These are phyloP conservation scores for Postia placenta DNA, from an alignment of 768 basidiomycete genomes.

Conservation along the genomic window DNA sequence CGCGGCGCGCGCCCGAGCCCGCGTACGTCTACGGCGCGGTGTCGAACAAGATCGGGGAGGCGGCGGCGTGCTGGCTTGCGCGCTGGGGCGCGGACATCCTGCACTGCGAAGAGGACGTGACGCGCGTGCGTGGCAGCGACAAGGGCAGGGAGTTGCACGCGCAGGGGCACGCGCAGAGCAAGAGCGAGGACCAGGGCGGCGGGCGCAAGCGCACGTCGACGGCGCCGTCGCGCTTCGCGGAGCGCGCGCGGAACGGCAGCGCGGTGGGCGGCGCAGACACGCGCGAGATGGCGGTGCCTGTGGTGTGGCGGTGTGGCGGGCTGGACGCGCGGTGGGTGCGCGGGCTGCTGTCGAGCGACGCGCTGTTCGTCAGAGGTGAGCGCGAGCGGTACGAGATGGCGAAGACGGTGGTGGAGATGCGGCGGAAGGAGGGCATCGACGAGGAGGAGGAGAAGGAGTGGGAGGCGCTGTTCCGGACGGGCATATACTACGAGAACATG, in stretches of 20 bases:
- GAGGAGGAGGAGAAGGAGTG: conserved; percentile 67
- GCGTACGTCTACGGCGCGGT: conserved; percentile 78
- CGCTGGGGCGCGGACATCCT: conserved; percentile 84
- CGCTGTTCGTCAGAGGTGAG: conserved; percentile 75
- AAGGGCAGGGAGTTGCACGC: not conserved
- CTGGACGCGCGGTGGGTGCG: conserved; percentile 68
- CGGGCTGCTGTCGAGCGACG: conserved; percentile 70
- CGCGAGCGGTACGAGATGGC: conserved; percentile 78
- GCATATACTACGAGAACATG: conserved; percentile 87
- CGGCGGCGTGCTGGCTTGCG: conserved; percentile 80
- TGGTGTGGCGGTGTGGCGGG: conserved; percentile 73
- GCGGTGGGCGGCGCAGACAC: not conserved
- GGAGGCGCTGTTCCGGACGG: conserved; percentile 61
- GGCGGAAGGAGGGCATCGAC: conserved; percentile 41
- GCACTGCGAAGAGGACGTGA: conserved; percentile 44
- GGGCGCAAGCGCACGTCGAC: conserved; percentile 26
- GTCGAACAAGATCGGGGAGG: conserved; percentile 88
- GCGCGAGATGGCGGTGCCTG: conserved; percentile 30
- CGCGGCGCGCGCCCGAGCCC: conserved; percentile 13
- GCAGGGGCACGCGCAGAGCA: not conserved
- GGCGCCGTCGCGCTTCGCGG: conserved; percentile 14
- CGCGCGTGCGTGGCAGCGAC: not conserved
- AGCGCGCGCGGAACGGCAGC: not conserved
- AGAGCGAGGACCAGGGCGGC: not conserved
- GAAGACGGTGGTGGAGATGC: conserved; percentile 65